Percentiles rank a stretch among this genome's conserved stretches.
phyloP scores from a whole-genome alignment of 139 green algal genomes.

The Picochlorum sp. region DNA sequence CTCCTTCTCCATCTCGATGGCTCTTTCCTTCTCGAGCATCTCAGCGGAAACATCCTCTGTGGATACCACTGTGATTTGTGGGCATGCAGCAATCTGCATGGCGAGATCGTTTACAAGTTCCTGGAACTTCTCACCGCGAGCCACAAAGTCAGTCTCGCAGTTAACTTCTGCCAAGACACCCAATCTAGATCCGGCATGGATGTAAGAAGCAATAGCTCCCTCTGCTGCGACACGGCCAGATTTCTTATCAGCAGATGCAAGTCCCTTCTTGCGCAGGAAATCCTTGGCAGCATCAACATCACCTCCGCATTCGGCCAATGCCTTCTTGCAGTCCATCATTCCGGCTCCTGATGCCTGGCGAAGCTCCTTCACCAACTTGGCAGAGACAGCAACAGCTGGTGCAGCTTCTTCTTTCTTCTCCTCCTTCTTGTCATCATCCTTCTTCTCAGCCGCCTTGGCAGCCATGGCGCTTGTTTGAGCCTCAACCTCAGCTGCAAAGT shows the following conservation, averaged over 20 bases:
- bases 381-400: constrained; percentile 22
- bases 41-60: constrained; percentile 67
- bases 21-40: constrained; percentile 72
- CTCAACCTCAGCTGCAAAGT: constrained; percentile 85
- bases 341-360: constrained; percentile 77
- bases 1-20: constrained; percentile 94
- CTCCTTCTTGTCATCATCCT: constrained; percentile 37
- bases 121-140: constrained; percentile 79
- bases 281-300: constrained; percentile 73
- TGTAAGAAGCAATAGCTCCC: constrained; percentile 76
- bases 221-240: constrained; percentile 70
- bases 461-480: constrained; percentile 66
- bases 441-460: constrained; percentile 47
- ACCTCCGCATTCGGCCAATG: constrained; percentile 62
- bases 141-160: constrained; percentile 99
- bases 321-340: constrained; percentile 99
- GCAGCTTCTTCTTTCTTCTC: constrained; percentile 6
- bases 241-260: constrained; percentile 97
- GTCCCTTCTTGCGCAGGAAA: constrained; percentile 80
- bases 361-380: constrained; percentile 80
- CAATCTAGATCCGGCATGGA: constrained; percentile 81
- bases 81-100: constrained; percentile 65
- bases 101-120: constrained; percentile 75
- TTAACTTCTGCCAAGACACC: constrained; percentile 83
- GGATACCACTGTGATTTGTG: constrained; percentile 49